A percentile compares a stretch with the other conserved stretches of the same genome.
Evolutionary conservation across 805 yeast genomes (phyloP).

Genomic region (Torulaspora franciscae): DNA sequence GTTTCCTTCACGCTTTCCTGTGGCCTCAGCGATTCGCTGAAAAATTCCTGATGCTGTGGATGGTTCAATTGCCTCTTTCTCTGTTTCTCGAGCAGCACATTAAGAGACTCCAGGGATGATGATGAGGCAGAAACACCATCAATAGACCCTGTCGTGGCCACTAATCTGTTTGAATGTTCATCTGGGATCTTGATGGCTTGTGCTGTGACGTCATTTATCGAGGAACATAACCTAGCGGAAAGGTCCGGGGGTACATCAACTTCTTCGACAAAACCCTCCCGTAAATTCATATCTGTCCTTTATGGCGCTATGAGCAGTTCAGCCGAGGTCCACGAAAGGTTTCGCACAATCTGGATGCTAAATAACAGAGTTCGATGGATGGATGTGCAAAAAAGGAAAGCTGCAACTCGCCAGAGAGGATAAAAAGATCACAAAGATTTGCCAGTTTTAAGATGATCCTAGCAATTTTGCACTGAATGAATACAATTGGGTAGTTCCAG

Average conservation of each 20-base stretch:
- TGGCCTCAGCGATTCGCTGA: constrained; percentile 21
- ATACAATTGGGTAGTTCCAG: background rate
- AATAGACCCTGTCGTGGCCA: background rate
- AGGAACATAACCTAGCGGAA: constrained; percentile 20
- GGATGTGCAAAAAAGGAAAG: background rate
- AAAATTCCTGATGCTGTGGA: constrained; percentile 39
- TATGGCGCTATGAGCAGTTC: background rate
- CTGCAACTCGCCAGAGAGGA: background rate
- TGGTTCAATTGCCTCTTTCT: constrained; percentile 40
- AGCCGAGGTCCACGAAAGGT: background rate
- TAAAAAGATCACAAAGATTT: background rate
- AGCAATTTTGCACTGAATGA: background rate
- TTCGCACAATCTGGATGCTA: background rate
- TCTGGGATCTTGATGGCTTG: constrained; percentile 2
- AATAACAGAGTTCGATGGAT: background rate
- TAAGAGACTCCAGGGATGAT: constrained; percentile 38
- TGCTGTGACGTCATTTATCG: constrained; percentile 2
- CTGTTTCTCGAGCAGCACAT: constrained; percentile 40
- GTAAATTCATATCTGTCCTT: constrained; percentile 8
- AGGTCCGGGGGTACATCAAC: constrained; percentile 29
- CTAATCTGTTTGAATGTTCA: background rate
- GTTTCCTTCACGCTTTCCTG: constrained; percentile 69
- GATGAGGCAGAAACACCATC: constrained; percentile 18
- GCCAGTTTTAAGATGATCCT: background rate
- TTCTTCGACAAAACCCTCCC: constrained; percentile 18